A percentile compares a stretch with the other conserved stretches of the same genome.
phyloP scores from a whole-genome alignment of 2,329 filamentous ascomycete species.

The Colletotrichum orbiculare region DNA sequence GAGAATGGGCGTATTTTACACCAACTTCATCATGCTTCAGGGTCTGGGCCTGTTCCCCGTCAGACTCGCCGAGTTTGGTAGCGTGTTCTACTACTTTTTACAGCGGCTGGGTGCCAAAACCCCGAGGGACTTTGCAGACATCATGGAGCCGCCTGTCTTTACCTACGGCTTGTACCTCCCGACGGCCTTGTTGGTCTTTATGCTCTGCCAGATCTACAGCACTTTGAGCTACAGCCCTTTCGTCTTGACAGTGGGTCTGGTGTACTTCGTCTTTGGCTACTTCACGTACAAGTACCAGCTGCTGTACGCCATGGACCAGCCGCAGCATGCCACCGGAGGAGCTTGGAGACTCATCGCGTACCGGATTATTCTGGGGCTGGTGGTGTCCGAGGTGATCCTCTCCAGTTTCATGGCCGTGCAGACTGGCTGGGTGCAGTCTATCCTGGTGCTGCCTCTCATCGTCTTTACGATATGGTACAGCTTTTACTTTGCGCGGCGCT shows the following conservation, averaged over 20 bases:
- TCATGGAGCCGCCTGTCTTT: slow-evolving; percentile 86
- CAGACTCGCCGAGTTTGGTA: slow-evolving; percentile 88
- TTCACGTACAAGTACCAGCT: slow-evolving; percentile 98
- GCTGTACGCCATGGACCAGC: slow-evolving; percentile 97
- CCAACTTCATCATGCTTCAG: slow-evolving; percentile 93
- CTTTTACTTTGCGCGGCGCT: slow-evolving; percentile 82
- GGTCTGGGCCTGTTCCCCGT: slow-evolving; percentile 94
- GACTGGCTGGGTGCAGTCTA: slow-evolving; percentile 77
- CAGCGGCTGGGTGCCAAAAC: slow-evolving; percentile 83
- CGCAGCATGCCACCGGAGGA: slow-evolving; percentile 90
- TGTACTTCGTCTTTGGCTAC: slow-evolving; percentile 86
- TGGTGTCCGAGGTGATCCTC: slow-evolving; percentile 93
- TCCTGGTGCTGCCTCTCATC: slow-evolving; percentile 80
- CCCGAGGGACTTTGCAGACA: slow-evolving; percentile 86
- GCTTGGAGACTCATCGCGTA: slow-evolving; percentile 98
- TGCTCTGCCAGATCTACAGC: slow-evolving; percentile 95
- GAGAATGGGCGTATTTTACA: slow-evolving; percentile 84
- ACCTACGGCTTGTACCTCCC: slow-evolving; percentile 97
- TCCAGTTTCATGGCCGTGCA: slow-evolving; percentile 84
- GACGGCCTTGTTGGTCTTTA: slow-evolving; percentile 91
- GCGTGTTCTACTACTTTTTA: slow-evolving; percentile 85
- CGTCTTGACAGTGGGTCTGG: slow-evolving; percentile 82
- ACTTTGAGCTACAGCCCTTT: slow-evolving; percentile 83
- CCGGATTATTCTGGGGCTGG: slow-evolving; percentile 84
- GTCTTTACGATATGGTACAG: slow-evolving; percentile 89